phyloP scores from a whole-genome alignment of 148 eudicot species.

The Oxyria digyna region DNA sequence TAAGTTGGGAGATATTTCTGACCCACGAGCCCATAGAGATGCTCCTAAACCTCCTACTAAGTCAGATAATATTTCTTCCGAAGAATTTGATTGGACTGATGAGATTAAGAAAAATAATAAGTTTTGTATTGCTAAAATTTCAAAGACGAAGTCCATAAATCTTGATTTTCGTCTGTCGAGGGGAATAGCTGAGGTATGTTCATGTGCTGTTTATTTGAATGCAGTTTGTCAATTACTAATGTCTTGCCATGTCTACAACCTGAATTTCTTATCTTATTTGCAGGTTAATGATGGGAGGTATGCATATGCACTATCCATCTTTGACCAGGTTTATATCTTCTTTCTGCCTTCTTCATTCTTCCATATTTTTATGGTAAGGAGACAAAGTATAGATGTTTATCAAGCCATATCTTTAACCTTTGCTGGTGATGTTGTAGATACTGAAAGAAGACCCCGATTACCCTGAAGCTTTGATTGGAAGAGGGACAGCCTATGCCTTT shows the following conservation, averaged over 20 bases:
- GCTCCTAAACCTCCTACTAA: slow-evolving; percentile 22
- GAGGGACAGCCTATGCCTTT: slow-evolving; percentile 98
- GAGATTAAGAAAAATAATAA: slow-evolving; percentile 52
- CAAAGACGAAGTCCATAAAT: slow-evolving; percentile 75
- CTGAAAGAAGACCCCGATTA: slow-evolving; percentile 80
- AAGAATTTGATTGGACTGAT: slow-evolving; percentile 36
- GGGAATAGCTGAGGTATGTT: slow-evolving; percentile 84
- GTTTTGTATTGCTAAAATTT: slow-evolving; percentile 55
- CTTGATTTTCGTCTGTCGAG: slow-evolving; percentile 87
- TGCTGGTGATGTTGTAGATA: slow-evolving; percentile 35
- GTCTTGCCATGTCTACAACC: neutral
- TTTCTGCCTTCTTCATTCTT: neutral
- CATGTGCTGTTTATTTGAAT: slow-evolving; percentile 2
- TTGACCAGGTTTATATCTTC: slow-evolving; percentile 61
- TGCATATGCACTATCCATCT: slow-evolving; percentile 63
- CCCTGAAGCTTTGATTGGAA: slow-evolving; percentile 94
- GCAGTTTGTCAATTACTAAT: neutral
- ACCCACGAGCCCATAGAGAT: slow-evolving; percentile 26
- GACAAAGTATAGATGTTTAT: neutral
- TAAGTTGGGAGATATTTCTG: slow-evolving; percentile 37
- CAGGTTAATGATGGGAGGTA: slow-evolving; percentile 97
- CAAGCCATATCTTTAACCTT: neutral
- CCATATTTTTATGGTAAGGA: neutral
- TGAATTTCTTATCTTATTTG: slow-evolving; percentile 10
- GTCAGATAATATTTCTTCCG: slow-evolving; percentile 19